A percentile compares a stretch with the other conserved stretches of the same genome.
These are phyloP conservation scores for Paramyrothecium roridum DNA, from an alignment of 2,329 filamentous ascomycete species.

Conservation along the genomic window DNA sequence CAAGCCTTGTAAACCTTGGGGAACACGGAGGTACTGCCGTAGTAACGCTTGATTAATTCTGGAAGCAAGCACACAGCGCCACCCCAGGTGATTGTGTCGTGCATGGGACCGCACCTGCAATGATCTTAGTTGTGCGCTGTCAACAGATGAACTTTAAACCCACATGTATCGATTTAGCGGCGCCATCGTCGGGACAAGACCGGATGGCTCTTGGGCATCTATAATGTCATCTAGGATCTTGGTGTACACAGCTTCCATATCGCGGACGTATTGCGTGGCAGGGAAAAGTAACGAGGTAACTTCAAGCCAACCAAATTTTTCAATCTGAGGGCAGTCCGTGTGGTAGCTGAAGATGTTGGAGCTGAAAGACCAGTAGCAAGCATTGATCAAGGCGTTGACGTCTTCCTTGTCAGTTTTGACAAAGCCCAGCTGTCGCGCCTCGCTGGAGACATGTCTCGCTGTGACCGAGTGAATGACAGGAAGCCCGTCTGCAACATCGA, in stretches of 20 bases:
- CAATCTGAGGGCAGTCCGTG: slow-evolving; percentile 43
- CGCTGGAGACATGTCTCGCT: slow-evolving; percentile 35
- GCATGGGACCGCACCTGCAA: slow-evolving; percentile 37
- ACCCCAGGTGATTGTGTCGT: slow-evolving; percentile 43
- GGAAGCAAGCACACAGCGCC: slow-evolving; percentile 33
- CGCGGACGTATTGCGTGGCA: slow-evolving; percentile 41
- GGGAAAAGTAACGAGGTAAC: slow-evolving; percentile 42
- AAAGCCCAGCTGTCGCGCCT: slow-evolving; percentile 28
- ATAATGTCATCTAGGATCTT: slow-evolving; percentile 45
- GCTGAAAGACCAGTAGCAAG: slow-evolving; percentile 41
- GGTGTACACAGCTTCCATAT: slow-evolving; percentile 42
- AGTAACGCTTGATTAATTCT: slow-evolving; percentile 34
- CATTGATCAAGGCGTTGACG: slow-evolving; percentile 36
- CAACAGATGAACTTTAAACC: neutral
- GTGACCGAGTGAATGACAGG: slow-evolving; percentile 29
- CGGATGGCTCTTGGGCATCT: slow-evolving; percentile 39
- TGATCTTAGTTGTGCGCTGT: neutral
- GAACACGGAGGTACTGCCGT: slow-evolving; percentile 33
- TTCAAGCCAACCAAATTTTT: slow-evolving; percentile 47
- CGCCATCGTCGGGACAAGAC: slow-evolving; percentile 44
- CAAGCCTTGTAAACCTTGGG: slow-evolving; percentile 32
- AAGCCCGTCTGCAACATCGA: slow-evolving; percentile 17
- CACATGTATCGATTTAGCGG: slow-evolving; percentile 42
- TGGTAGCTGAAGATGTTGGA: slow-evolving; percentile 43
- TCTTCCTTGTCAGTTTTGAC: slow-evolving; percentile 37